Percentiles rank a stretch among this genome's conserved stretches.
Evolutionary conservation across 2,329 filamentous ascomycete species (phyloP).

Genomic region (Myriosclerotinia curreyana): DNA sequence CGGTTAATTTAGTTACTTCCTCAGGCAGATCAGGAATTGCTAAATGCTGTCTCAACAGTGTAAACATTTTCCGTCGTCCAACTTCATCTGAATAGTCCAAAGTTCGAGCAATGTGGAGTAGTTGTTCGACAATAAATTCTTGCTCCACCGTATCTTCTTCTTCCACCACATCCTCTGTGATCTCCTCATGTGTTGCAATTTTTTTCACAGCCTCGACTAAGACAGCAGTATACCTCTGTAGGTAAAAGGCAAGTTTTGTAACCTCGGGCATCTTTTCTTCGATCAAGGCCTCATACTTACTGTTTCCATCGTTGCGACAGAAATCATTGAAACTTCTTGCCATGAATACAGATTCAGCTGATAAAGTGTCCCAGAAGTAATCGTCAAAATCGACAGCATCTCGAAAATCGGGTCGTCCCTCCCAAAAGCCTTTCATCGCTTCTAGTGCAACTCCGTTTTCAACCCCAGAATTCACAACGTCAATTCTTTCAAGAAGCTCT

Average conservation of each 20-base stretch:
- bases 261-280: slow-evolving; percentile 97
- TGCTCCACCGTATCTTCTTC: slow-evolving; percentile 84
- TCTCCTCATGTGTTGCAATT: slow-evolving; percentile 50
- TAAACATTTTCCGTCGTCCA: slow-evolving; percentile 92
- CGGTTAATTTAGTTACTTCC: slow-evolving; percentile 82
- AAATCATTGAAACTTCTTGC: slow-evolving; percentile 93
- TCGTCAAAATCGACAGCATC: slow-evolving; percentile 71
- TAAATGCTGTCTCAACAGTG: slow-evolving; percentile 78
- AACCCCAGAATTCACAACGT: slow-evolving; percentile 83
- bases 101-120: slow-evolving; percentile 86
- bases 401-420: slow-evolving; percentile 79
- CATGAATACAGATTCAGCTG: slow-evolving; percentile 84
- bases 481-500: slow-evolving; percentile 89
- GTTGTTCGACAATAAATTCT: slow-evolving; percentile 93
- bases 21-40: slow-evolving; percentile 86
- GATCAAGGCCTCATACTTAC: slow-evolving; percentile 69
- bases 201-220: slow-evolving; percentile 63
- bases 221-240: slow-evolving; percentile 74
- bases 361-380: slow-evolving; percentile 75
- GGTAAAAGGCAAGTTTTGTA: slow-evolving; percentile 81
- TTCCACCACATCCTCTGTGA: slow-evolving; percentile 55
- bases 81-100: slow-evolving; percentile 98
- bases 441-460: slow-evolving; percentile 89
- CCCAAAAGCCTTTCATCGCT: slow-evolving; percentile 96
- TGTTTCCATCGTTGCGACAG: slow-evolving; percentile 70